phyloP scores from a whole-genome alignment of 169 alveolate genomes.

The Plasmodium relictum region DNA sequence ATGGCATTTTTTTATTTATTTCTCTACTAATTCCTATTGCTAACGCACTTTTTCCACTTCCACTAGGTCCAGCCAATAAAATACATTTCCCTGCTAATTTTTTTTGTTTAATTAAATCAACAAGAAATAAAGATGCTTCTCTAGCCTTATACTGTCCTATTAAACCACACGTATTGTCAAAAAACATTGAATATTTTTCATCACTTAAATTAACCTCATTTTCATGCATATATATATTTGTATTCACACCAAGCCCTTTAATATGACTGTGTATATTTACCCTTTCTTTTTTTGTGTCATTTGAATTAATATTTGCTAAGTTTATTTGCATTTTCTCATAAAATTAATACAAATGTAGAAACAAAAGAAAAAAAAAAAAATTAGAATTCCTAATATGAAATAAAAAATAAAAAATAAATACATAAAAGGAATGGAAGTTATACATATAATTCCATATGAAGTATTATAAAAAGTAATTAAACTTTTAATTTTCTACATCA shows the following conservation, averaged over 20 bases:
- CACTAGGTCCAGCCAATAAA: slow-evolving; percentile 96
- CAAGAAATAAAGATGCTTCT: slow-evolving; percentile 99
- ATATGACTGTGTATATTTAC: slow-evolving; percentile 99
- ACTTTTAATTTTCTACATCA: no score
- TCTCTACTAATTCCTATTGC: slow-evolving; percentile 99
- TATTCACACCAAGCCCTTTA: slow-evolving; percentile 98
- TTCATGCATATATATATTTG: slow-evolving; percentile 81
- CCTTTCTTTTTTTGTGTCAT: slow-evolving; percentile 85
- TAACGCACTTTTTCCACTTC: slow-evolving; percentile 99
- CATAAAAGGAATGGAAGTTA: background rate
- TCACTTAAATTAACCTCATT: slow-evolving; percentile 75
- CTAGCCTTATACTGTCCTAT: slow-evolving; percentile 99
- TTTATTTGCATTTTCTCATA: slow-evolving; percentile 37
- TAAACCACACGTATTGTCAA: slow-evolving; percentile 93
- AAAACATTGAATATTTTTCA: slow-evolving; percentile 77
- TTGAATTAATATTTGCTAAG: slow-evolving; percentile 29
- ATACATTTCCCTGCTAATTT: slow-evolving; percentile 97
- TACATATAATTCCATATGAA: background rate
- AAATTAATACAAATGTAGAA: background rate
- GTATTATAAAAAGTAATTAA: no score
- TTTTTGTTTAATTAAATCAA: slow-evolving; percentile 97
- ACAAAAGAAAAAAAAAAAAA: no score
- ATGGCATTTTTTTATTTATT: slow-evolving; percentile 99
- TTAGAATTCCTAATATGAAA: background rate
- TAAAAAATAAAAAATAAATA: slow-evolving; percentile 2